Percentiles rank a stretch among this genome's conserved stretches.
Conservation (phyloP, 176 grass and related monocot species). For the Zea luxurians region DNA sequence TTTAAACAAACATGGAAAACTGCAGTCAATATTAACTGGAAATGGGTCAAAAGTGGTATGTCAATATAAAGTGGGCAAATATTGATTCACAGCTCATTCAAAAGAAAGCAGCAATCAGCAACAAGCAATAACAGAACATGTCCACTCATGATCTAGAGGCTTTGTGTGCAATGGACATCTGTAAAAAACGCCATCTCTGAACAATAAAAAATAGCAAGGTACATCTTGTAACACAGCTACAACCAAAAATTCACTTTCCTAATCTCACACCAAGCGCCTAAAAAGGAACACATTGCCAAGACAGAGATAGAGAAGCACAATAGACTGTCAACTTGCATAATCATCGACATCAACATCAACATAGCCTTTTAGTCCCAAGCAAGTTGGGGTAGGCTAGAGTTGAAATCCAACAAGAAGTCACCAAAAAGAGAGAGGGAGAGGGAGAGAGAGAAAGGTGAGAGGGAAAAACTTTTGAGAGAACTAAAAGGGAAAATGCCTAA, state of each 20-base stretch:
- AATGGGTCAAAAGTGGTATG: conserved; percentile 16
- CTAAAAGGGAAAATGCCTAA: no score
- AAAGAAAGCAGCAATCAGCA: conserved; percentile 12
- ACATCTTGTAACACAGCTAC: background rate
- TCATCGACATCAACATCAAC: no score
- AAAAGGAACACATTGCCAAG: conserved; percentile 10
- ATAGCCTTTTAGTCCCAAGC: no score
- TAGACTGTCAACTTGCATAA: background rate
- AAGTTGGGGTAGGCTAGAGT: no score
- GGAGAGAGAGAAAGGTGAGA: no score
- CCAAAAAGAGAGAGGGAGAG: no score
- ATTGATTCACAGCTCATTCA: background rate
- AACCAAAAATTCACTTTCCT: background rate
- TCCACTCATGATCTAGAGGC: conserved; percentile 1
- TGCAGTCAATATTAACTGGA: background rate
- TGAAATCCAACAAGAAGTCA: no score
- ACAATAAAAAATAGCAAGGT: conserved; percentile 19
- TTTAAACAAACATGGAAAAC: background rate
- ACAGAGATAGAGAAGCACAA: conserved; percentile 9
- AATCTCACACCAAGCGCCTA: background rate
- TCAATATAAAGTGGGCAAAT: background rate
- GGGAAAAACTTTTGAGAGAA: no score
- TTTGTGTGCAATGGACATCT: background rate
- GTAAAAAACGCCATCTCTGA: background rate
- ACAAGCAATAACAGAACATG: conserved; percentile 14